phyloP scores from a whole-genome alignment of 768 basidiomycete species.

The Trametes villosa region DNA sequence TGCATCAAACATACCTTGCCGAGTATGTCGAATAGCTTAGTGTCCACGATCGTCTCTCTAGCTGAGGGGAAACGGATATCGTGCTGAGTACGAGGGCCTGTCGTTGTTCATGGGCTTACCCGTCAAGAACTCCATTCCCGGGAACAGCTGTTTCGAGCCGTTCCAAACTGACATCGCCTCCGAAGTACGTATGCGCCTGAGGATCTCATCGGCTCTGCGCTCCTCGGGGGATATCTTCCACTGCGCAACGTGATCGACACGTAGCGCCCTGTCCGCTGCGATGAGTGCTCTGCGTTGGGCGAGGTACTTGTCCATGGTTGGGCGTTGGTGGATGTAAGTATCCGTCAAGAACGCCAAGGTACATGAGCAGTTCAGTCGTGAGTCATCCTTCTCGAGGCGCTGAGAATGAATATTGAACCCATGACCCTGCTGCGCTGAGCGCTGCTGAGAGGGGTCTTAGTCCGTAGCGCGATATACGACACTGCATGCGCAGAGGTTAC shows the following conservation, averaged over 20 bases:
- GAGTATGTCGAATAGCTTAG: slow-evolving; percentile 63
- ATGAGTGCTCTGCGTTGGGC: slow-evolving; percentile 25
- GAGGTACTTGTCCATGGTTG: slow-evolving; percentile 21
- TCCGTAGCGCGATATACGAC: too few relatives aligned
- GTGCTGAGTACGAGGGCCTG: background rate
- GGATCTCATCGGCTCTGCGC: slow-evolving; percentile 60
- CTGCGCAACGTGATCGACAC: slow-evolving; percentile 20
- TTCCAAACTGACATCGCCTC: slow-evolving; percentile 62
- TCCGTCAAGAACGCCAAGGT: too few relatives aligned
- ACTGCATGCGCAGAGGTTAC: too few relatives aligned
- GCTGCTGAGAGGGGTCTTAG: too few relatives aligned
- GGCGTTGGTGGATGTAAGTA: background rate
- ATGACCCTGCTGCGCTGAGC: too few relatives aligned
- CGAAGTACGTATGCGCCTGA: slow-evolving; percentile 53
- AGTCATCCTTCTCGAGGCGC: too few relatives aligned
- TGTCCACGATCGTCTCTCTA: slow-evolving; percentile 51
- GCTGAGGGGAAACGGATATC: background rate
- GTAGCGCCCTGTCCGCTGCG: slow-evolving; percentile 24
- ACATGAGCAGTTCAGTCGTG: too few relatives aligned
- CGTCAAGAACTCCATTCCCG: slow-evolving; percentile 79
- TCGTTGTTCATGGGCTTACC: slow-evolving; percentile 43
- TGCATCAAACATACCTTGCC: slow-evolving; percentile 48
- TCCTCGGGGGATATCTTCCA: slow-evolving; percentile 25
- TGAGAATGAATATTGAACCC: too few relatives aligned
- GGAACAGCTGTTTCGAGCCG: slow-evolving; percentile 63